Evolutionary conservation across 257 asterid species (phyloP).

Genomic region (Solanum ossicruentum): DNA sequence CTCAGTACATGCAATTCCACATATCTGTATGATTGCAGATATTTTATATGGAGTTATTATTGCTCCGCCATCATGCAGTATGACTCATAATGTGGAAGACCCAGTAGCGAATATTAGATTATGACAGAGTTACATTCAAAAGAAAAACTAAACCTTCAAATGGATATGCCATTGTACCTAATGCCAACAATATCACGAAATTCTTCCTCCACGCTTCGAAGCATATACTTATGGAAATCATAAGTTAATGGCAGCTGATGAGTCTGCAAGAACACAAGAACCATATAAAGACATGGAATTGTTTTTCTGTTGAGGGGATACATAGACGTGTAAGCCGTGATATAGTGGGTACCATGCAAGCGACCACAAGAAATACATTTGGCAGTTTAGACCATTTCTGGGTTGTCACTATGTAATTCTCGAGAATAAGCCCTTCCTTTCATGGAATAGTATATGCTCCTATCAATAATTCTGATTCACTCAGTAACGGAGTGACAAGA

Average conservation of each 20-base stretch:
- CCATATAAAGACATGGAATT: neutral
- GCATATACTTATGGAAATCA: conserved; percentile 91
- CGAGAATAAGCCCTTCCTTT: neutral
- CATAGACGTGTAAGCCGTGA: neutral
- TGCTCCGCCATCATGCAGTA: neutral
- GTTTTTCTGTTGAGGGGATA: neutral
- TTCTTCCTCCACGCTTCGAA: conserved; percentile 96
- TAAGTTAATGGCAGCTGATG: conserved; percentile 79
- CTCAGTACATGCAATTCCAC: neutral
- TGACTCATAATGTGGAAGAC: neutral
- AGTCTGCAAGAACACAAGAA: conserved; percentile 40
- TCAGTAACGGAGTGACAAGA: neutral
- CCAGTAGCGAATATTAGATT: neutral
- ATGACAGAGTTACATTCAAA: neutral
- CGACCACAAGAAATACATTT: neutral
- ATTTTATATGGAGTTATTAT: neutral
- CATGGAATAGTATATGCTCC: neutral
- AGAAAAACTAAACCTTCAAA: neutral
- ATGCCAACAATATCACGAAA: conserved; percentile 93
- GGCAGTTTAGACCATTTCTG: neutral
- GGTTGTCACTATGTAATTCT: neutral
- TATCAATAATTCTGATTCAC: neutral
- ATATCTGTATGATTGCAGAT: neutral
- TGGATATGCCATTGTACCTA: conserved; percentile 30
- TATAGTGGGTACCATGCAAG: neutral